Base-by-base conservation (phyloP, 1,139 yeast genomes). In the Kluyveromyces sp. region DNA sequence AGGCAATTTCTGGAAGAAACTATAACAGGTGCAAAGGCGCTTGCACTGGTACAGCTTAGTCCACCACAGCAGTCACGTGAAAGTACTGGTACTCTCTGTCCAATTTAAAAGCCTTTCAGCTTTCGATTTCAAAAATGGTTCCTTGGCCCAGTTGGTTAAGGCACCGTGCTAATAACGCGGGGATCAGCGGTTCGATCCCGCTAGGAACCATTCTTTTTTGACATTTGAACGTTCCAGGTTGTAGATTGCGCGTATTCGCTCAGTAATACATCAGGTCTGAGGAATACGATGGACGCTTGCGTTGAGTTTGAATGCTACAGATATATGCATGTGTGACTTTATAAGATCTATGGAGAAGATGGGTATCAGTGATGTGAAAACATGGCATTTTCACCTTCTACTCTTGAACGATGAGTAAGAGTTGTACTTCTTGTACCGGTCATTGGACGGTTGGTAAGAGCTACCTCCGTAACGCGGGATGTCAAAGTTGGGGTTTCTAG, bases 141-240 rank as follows among this genome's bases (percentile, higher is more conserved):
- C 52, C 59, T 55, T 55, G 60, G 60, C 60, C 60, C 60, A 55
- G 60, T 55, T 55, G 60, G 60, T 55, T 55, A 55, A 55, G 60
- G 60, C 60, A 53, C 54, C 54, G 60, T 55, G 59, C 59, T 55
- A 55, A 55, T 55, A 55, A 54, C 59, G 59, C 59, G 54, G 57
- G 57, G 59, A 55, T 55, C 59, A 54, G 59, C 59, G 55, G 59
- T 55, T 55, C 59, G 59, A 55, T 55, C 59, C 59, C 55, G 59
- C 59, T 54, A 55, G 59, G 51, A 50, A 52, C 54, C 53, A 50
- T 49, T 33, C 26, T 35, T 43, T 47, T 44, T 37, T n/a, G n/a
- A n/a, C n/a, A n/a, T n/a, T n/a, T n/a, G n/a, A n/a, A n/a, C n/a
- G n/a, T n/a, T n/a, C n/a, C n/a, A n/a, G n/a, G n/a, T n/a, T n/a